Evolutionary conservation across 108 stramenopile species (phyloP).

Genomic region (Hondaea fermentalgiana): DNA sequence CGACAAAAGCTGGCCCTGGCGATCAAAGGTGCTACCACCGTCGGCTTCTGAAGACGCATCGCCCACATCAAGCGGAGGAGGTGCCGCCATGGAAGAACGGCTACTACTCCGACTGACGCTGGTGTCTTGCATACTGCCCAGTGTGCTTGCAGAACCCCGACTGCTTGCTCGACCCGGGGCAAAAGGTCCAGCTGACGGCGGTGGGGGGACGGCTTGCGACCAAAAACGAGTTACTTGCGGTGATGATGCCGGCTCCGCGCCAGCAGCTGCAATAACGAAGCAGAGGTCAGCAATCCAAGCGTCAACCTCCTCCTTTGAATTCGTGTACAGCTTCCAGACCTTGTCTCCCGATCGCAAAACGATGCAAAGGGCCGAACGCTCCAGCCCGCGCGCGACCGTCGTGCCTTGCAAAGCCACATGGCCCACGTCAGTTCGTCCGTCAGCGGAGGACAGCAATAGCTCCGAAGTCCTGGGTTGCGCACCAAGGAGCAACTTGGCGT

Average conservation of each 20-base stretch:
- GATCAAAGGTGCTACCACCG: too few relatives aligned
- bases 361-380: not conserved
- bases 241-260: not conserved
- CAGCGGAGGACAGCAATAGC: not conserved
- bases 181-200: too few relatives aligned
- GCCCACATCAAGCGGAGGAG: too few relatives aligned
- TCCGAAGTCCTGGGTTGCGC: not conserved
- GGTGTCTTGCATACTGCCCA: too few relatives aligned
- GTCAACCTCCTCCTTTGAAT: not conserved
- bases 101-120: too few relatives aligned
- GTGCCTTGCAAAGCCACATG: not conserved
- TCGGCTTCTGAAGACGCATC: too few relatives aligned
- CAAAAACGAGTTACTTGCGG: not conserved
- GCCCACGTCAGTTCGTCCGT: not conserved
- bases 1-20: too few relatives aligned
- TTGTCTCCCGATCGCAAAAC: not conserved
- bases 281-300: not conserved
- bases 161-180: too few relatives aligned
- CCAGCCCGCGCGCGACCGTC: not conserved
- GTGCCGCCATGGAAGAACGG: too few relatives aligned
- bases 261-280: conserved; percentile 12
- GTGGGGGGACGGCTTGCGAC: too few relatives aligned
- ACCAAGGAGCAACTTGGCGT: not conserved
- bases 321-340: not conserved
- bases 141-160: too few relatives aligned